These are phyloP conservation scores for Salvia miltiorrhiza DNA, from an alignment of 257 asterid genomes.

Conservation along the genomic window DNA sequence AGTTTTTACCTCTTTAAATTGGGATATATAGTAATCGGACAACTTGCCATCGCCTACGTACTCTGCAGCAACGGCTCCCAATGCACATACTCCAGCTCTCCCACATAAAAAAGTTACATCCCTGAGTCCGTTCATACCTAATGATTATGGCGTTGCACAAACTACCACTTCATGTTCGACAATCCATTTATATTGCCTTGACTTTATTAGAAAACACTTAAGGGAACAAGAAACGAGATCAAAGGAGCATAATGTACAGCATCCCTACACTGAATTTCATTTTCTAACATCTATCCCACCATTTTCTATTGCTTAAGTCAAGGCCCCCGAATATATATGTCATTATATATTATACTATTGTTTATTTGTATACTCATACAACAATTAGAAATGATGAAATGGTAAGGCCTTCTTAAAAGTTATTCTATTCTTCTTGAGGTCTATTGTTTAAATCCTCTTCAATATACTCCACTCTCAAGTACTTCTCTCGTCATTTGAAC, in stretches of 20 bases:
- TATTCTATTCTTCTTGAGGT: too few species aligned
- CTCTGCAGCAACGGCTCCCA: conserved; percentile 75
- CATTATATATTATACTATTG: too few species aligned
- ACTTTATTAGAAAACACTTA: background rate
- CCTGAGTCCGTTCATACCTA: conserved; percentile 25
- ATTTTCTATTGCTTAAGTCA: background rate
- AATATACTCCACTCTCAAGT: too few species aligned
- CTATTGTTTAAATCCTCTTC: too few species aligned
- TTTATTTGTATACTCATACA: too few species aligned
- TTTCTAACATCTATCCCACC: too few species aligned
- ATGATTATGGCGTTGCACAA: background rate
- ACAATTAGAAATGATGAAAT: too few species aligned
- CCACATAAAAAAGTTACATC: conserved; percentile 65
- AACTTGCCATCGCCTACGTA: conserved; percentile 40
- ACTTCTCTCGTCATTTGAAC: too few species aligned
- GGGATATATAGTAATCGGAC: conserved; percentile 39
- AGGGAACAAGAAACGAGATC: background rate
- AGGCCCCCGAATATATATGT: too few species aligned
- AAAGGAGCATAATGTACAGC: background rate
- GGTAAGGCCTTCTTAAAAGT: too few species aligned
- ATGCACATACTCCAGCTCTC: conserved; percentile 69
- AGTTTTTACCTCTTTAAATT: conserved; percentile 50
- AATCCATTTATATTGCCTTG: background rate
- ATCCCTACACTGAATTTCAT: background rate
- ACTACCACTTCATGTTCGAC: background rate